Base-by-base conservation (phyloP, 164 flowering plant species). In the Stephania yunnanensis region DNA sequence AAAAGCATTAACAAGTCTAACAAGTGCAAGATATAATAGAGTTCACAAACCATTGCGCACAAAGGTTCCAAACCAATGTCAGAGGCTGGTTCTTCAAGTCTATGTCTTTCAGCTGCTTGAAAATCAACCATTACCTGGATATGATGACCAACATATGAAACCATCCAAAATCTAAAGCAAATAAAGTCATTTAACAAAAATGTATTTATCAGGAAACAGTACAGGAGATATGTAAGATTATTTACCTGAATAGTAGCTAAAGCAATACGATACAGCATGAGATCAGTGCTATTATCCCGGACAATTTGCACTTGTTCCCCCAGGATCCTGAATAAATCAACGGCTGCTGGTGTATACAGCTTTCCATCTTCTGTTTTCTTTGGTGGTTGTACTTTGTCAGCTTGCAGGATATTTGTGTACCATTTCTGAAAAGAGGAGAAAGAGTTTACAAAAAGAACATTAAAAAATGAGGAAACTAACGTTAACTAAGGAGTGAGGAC, bases 301-400 rank as follows among this genome's bases (percentile, higher is more conserved):
- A 96, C 98, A 85, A 90, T 92, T 79, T 96, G 97, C 76, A 96
- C 95, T 86, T 94, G 98, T 84, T 96, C 99, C 79, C 93, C 97
- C 4, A 96, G 91, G 74, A 96, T 96, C 81, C 99, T 88, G 82
- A 96, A 96, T 75, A 96, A 86, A 81, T 96, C 99, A 82, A 93
- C 97, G 72, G 98, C 97, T 71, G 97, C 97, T 69, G 99, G 99
- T 6, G 99, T 96, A 79, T 94, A 96, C 13, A 94, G 89, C 83
- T 91, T 96, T 44, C 97, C 97, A 73, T 92, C 99, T 55, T 92
- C 98, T 25, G 91, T 89, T 81, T 86, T 90, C 87, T 96, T 96
- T 53, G 99, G 99, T 75, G 92, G 90, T 72, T 96, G 95, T 71
- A 86, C 88, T 80, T 90, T 96, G 77, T 96, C 99, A 79, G 94